Conservation (phyloP, 2,329 filamentous ascomycete genomes). For the Akanthomyces uredinophilus region DNA sequence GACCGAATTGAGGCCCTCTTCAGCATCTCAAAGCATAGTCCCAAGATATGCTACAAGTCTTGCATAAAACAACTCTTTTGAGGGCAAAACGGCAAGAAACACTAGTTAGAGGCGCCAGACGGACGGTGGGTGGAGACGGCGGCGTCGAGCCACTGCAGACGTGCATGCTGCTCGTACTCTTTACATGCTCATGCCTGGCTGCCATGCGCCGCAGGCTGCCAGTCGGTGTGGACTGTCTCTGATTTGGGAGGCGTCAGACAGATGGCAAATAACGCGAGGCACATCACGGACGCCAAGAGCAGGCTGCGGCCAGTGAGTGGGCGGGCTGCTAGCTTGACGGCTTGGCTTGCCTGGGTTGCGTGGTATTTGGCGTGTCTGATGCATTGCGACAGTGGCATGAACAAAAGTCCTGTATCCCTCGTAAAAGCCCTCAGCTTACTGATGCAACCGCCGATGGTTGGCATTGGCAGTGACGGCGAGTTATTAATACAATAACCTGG, state of each 20-base stretch:
- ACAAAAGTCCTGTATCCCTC: background rate
- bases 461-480: background rate
- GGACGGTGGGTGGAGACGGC: background rate
- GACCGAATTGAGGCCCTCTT: background rate
- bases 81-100: background rate
- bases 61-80: background rate
- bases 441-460: background rate
- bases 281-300: background rate
- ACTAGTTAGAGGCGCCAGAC: background rate
- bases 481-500: too few relatives aligned
- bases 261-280: background rate
- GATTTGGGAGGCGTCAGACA: background rate
- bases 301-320: constrained; percentile 1
- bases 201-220: constrained; percentile 3
- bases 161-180: constrained; percentile 11
- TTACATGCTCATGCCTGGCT: background rate
- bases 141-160: background rate
- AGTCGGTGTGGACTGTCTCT: constrained; percentile 7
- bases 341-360: background rate
- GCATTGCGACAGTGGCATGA: background rate
- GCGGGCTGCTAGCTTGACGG: background rate
- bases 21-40: background rate
- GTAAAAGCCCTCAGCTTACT: background rate
- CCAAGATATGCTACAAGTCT: background rate
- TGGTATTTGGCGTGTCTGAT: background rate